Evolutionary conservation across 2,329 filamentous ascomycete genomes (phyloP).

Genomic region (Microdochium bolleyi): DNA sequence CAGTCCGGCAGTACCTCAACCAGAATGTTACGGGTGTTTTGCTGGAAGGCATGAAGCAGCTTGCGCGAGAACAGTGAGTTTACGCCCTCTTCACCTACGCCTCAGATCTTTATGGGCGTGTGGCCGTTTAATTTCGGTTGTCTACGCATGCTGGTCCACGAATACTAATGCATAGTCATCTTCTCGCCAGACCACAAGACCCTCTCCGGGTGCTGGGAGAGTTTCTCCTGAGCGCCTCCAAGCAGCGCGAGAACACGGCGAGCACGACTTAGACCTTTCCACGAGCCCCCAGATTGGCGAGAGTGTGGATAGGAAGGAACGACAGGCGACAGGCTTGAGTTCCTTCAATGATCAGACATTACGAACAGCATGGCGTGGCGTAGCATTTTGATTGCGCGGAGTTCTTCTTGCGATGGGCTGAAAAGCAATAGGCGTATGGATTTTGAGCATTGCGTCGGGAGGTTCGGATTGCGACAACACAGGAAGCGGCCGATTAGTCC

Average conservation of each 20-base stretch:
- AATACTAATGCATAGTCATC: slow-evolving; percentile 1
- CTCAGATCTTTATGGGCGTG: too few species aligned
- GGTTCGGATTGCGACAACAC: too few species aligned
- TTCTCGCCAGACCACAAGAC: slow-evolving; percentile 49
- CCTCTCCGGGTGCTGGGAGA: slow-evolving; percentile 64
- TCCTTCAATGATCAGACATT: background rate
- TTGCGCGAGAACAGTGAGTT: slow-evolving; percentile 64
- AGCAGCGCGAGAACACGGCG: slow-evolving; percentile 35
- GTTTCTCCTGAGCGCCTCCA: slow-evolving; percentile 60
- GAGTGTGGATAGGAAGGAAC: too few species aligned
- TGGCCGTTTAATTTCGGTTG: background rate
- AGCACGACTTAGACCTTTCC: background rate
- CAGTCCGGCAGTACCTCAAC: slow-evolving; percentile 64
- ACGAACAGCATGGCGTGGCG: slow-evolving; percentile 3
- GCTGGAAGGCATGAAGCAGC: slow-evolving; percentile 66
- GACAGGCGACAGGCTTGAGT: too few species aligned
- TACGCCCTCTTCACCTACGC: background rate
- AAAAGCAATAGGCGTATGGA: background rate
- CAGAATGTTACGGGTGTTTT: slow-evolving; percentile 59
- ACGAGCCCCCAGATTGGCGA: too few species aligned
- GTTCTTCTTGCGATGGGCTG: background rate
- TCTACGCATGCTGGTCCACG: background rate
- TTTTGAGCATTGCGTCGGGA: too few species aligned
- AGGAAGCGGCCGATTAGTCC: too few species aligned
- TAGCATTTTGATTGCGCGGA: background rate